Percentiles rank a stretch among this genome's conserved stretches.
Evolutionary conservation across 495 filamentous ascomycete genomes (phyloP).

Genomic region (Penicillium roqueforti): DNA sequence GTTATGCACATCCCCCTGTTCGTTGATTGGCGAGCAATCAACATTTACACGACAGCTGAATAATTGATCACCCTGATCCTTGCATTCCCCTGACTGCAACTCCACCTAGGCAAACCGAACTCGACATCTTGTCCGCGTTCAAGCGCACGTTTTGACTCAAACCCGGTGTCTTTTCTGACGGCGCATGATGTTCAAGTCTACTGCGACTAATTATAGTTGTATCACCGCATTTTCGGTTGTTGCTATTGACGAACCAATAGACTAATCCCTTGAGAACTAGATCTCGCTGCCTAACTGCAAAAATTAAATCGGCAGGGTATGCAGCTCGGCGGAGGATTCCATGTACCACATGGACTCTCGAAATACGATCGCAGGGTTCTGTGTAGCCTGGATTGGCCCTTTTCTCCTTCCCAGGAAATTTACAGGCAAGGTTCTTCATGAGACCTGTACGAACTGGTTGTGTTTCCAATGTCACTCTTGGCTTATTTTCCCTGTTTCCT

Average conservation of each 20-base stretch:
- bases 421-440: constrained; percentile 20
- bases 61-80: constrained; percentile 18
- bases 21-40: constrained; percentile 2
- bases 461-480: constrained; percentile 14
- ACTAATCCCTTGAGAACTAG: not conserved
- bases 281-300: not conserved
- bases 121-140: constrained; percentile 1
- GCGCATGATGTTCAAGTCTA: not conserved
- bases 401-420: constrained; percentile 7
- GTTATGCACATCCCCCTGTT: not conserved
- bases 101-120: constrained; percentile 9
- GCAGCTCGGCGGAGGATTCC: constrained; percentile 7
- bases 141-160: constrained; percentile 2
- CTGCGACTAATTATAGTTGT: not conserved
- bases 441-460: constrained; percentile 25
- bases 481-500: constrained; percentile 10
- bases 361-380: constrained; percentile 4
- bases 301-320: not conserved
- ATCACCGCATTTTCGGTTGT: not conserved
- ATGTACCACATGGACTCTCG: constrained; percentile 13
- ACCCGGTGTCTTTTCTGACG: not conserved
- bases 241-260: not conserved
- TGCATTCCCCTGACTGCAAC: constrained; percentile 21
- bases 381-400: constrained; percentile 9
- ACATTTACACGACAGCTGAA: not conserved